These are phyloP conservation scores for Epichloe gansuensis DNA, from an alignment of 2,329 filamentous ascomycete species.

Conservation along the genomic window DNA sequence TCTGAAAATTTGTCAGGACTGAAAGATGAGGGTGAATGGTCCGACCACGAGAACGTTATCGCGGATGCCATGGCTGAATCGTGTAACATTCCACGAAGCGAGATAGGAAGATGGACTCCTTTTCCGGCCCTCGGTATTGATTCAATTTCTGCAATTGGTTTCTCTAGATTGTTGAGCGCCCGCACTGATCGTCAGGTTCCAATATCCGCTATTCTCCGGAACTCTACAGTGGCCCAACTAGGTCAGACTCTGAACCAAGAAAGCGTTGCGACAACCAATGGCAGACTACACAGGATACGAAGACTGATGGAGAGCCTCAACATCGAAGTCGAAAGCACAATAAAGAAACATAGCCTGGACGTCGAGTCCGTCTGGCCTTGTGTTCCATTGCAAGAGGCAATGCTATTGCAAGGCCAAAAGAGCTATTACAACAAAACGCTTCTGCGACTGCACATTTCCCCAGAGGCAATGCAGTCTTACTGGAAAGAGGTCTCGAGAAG, in stretches of 20 bases:
- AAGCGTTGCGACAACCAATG: neutral
- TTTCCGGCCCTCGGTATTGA: slow-evolving; percentile 73
- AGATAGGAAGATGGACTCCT: slow-evolving; percentile 53
- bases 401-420: slow-evolving; percentile 47
- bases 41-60: slow-evolving; percentile 42
- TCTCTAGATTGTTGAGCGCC: slow-evolving; percentile 46
- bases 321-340: neutral
- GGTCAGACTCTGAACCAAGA: slow-evolving; percentile 20
- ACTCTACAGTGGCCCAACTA: slow-evolving; percentile 54
- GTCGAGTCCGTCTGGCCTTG: slow-evolving; percentile 59
- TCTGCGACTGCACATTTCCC: slow-evolving; percentile 43
- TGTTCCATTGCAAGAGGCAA: slow-evolving; percentile 77
- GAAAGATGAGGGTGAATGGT: slow-evolving; percentile 32
- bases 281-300: neutral
- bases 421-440: slow-evolving; percentile 65
- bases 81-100: slow-evolving; percentile 29
- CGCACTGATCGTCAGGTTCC: slow-evolving; percentile 37
- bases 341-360: slow-evolving; percentile 12
- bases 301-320: slow-evolving; percentile 15
- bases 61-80: slow-evolving; percentile 40
- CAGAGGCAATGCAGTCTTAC: slow-evolving; percentile 37
- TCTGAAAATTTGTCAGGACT: slow-evolving; percentile 15
- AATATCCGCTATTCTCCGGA: slow-evolving; percentile 58
- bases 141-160: slow-evolving; percentile 66
- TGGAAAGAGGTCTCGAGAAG: slow-evolving; percentile 53